Evolutionary conservation across 139 green algal species (phyloP).

Genomic region (Auxenochlorella pyrenoidosa): DNA sequence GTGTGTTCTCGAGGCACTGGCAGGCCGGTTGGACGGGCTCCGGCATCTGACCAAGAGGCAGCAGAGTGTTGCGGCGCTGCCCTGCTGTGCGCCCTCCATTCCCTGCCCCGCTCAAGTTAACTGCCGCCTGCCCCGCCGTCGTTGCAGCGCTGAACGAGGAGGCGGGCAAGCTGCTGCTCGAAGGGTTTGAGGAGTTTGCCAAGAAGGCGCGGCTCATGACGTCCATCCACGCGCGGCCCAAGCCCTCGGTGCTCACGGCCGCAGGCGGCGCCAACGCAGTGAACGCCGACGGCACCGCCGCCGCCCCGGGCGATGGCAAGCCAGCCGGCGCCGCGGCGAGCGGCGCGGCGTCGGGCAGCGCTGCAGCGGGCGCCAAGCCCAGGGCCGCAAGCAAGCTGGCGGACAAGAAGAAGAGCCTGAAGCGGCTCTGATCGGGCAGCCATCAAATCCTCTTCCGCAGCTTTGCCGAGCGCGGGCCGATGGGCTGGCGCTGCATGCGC

Average conservation of each 20-base stretch:
- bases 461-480: background rate
- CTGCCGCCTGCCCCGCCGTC: background rate
- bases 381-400: conserved; percentile 54
- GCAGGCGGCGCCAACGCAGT: conserved; percentile 78
- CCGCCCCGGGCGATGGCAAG: conserved; percentile 33
- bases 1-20: too few relatives aligned
- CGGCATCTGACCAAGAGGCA: too few relatives aligned
- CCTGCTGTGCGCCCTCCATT: background rate
- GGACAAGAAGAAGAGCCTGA: conserved; percentile 84
- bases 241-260: conserved; percentile 73
- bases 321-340: background rate
- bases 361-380: conserved; percentile 59
- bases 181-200: conserved; percentile 90
- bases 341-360: background rate
- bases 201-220: conserved; percentile 92
- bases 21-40: background rate
- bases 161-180: conserved; percentile 93
- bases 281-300: conserved; percentile 52
- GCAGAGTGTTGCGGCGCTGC: too few relatives aligned
- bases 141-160: conserved; percentile 95
- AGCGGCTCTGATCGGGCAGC: conserved; percentile 75
- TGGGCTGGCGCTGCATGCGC: background rate
- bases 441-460: background rate
- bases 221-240: conserved; percentile 74
- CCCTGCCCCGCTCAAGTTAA: background rate